Base-by-base conservation (phyloP, 345 rosid genomes). In the Isatis tinctoria region DNA sequence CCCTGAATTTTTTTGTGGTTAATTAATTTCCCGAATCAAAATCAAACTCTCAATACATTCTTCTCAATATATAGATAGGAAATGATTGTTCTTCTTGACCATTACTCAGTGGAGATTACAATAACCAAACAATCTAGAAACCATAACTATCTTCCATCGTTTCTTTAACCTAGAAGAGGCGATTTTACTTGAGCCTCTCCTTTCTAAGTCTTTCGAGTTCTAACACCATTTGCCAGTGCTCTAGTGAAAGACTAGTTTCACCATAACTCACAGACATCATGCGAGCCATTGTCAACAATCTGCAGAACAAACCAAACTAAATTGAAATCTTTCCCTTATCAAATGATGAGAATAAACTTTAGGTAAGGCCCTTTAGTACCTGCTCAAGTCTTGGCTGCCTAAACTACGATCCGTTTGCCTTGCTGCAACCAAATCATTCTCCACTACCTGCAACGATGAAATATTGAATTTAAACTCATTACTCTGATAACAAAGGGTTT, bases 251-350 rank as follows among this genome's bases (percentile, higher is more conserved):
- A 0, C 60, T 40, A 44, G 88, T 86, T 72, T 90, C 91, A 6
- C 97, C 97, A 10, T 77, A 90, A 70, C 96, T 90, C 49, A 84
- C 81, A 14, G 93, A 87, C 71, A 95, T 83, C 43, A 95, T 80
- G n/a, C 93, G 88, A 14, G 89, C 97, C 92, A 90, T 85, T 35
- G 97, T 88, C 86, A 95, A 67, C 88, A 81, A 82, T 81, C 98
- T 90, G 83, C 75, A 56, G 0, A 57, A 28, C 47, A 18, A 54
- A 27, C 28, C 5, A 26, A 64, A 17, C 14, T 52, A 13, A 30
- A 26, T 4, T n/a, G 4, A 47, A 52, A 40, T 28, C 10, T 12
- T 52, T 28, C 14, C 11, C 35, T 32, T 32, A 52, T n/a, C 4
- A 52, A 52, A 28, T 27, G 28, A 57, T 48, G 17, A 30, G 41